These are phyloP conservation scores for Teratosphaeria destructans DNA, from an alignment of 2,329 filamentous ascomycete species.

Conservation along the genomic window DNA sequence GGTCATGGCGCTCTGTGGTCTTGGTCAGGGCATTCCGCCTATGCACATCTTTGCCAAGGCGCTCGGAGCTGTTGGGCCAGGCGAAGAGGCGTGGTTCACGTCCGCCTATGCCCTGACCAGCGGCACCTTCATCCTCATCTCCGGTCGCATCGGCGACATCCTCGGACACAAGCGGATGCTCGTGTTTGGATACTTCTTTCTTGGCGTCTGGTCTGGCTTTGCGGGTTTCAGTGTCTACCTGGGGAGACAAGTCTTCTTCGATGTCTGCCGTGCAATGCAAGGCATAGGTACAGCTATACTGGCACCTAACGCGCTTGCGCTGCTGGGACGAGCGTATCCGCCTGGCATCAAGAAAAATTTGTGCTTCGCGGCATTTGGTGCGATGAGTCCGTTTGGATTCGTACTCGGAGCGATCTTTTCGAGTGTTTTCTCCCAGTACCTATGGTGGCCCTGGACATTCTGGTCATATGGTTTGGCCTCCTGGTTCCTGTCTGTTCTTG, in stretches of 20 bases:
- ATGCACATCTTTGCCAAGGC: constrained; percentile 36
- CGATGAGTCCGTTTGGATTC: too few relatives aligned
- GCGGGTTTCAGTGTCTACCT: constrained; percentile 30
- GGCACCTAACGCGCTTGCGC: too few relatives aligned
- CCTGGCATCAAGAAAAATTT: too few relatives aligned
- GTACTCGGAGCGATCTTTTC: too few relatives aligned
- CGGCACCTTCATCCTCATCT: constrained; percentile 36
- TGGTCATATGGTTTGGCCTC: constrained; percentile 22
- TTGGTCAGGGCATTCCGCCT: constrained; percentile 26
- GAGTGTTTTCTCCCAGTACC: too few relatives aligned
- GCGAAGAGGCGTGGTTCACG: constrained; percentile 35
- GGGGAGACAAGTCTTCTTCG: constrained; percentile 20
- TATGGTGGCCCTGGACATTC: constrained; percentile 24
- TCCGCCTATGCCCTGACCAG: constrained; percentile 34
- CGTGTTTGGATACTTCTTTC: constrained; percentile 29
- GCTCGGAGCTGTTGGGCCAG: constrained; percentile 30
- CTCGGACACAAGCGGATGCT: constrained; percentile 34
- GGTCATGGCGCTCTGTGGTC: constrained; percentile 18
- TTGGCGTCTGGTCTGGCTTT: constrained; percentile 31
- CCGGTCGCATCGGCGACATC: constrained; percentile 30
- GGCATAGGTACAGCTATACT: too few relatives aligned
- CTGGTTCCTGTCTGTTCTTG: constrained; percentile 12
- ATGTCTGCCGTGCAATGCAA: constrained; percentile 16
- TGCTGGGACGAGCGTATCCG: too few relatives aligned
- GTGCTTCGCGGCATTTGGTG: too few relatives aligned